These are phyloP conservation scores for Malassezia caprae DNA, from an alignment of 1,284 basidiomycete genomes.

Conservation along the genomic window DNA sequence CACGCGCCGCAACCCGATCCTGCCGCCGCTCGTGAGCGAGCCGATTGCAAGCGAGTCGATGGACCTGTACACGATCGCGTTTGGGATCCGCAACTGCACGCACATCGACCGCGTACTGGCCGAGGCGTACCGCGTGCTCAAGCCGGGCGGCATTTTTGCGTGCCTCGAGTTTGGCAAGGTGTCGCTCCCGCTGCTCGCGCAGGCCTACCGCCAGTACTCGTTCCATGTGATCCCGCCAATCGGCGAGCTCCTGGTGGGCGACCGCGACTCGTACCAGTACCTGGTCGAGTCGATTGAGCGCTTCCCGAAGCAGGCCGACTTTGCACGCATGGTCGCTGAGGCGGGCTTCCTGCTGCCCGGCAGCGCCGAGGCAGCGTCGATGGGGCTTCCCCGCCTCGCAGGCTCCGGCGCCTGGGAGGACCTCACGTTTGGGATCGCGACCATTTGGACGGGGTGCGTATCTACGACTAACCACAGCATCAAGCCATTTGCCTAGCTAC, in stretches of 20 bases:
- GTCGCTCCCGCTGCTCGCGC: slow-evolving; percentile 71
- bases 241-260: slow-evolving; percentile 88
- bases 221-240: slow-evolving; percentile 90
- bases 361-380: slow-evolving; percentile 28
- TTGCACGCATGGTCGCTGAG: slow-evolving; percentile 64
- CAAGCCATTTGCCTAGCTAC: slow-evolving; percentile 19
- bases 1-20: slow-evolving; percentile 24
- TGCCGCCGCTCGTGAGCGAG: slow-evolving; percentile 37
- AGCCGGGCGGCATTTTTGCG: slow-evolving; percentile 89
- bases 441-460: slow-evolving; percentile 39
- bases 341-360: slow-evolving; percentile 49
- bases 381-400: slow-evolving; percentile 29
- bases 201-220: slow-evolving; percentile 89
- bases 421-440: slow-evolving; percentile 42
- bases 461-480: slow-evolving; percentile 10
- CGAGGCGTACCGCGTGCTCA: slow-evolving; percentile 87
- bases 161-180: slow-evolving; percentile 96
- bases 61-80: slow-evolving; percentile 96
- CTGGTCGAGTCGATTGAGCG: slow-evolving; percentile 92
- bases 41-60: slow-evolving; percentile 57
- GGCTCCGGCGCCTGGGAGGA: slow-evolving; percentile 43
- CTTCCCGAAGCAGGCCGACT: slow-evolving; percentile 81
- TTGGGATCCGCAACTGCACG: slow-evolving; percentile 96
- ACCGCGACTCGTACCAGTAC: slow-evolving; percentile 83
- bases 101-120: slow-evolving; percentile 75